Evolutionary conservation across 2,329 filamentous ascomycete genomes (phyloP).

Genomic region (Aschersonia sp.): DNA sequence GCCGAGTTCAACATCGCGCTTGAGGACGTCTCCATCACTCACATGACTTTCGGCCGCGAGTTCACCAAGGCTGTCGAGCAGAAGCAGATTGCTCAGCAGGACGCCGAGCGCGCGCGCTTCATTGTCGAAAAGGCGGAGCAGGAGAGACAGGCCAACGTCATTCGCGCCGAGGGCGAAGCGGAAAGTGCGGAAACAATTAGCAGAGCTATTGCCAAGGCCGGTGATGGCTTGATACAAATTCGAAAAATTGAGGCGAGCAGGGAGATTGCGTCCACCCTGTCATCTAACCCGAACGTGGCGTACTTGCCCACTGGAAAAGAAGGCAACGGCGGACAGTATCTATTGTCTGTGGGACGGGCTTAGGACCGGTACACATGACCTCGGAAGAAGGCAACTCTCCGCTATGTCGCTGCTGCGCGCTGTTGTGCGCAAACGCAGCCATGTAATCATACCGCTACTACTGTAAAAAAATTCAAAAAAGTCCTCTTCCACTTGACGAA

Average conservation of each 20-base stretch:
- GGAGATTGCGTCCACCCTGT: slow-evolving; percentile 85
- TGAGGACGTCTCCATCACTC: slow-evolving; percentile 96
- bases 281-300: slow-evolving; percentile 85
- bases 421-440: slow-evolving; percentile 10
- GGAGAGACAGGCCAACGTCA: slow-evolving; percentile 96
- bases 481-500: too few relatives aligned
- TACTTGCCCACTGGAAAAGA: slow-evolving; percentile 73
- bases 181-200: slow-evolving; percentile 92
- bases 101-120: slow-evolving; percentile 92
- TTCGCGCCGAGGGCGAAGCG: slow-evolving; percentile 93
- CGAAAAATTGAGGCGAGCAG: slow-evolving; percentile 92
- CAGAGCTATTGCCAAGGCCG: slow-evolving; percentile 83
- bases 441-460: slow-evolving; percentile 11
- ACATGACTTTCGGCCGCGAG: slow-evolving; percentile 99
- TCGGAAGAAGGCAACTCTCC: slow-evolving; percentile 1
- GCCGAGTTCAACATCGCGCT: slow-evolving; percentile 98
- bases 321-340: slow-evolving; percentile 34
- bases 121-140: slow-evolving; percentile 98
- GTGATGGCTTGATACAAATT: slow-evolving; percentile 90
- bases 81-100: slow-evolving; percentile 99
- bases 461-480: slow-evolving; percentile 1
- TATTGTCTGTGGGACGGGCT: slow-evolving; percentile 35
- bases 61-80: slow-evolving; percentile 98
- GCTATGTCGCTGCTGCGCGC: slow-evolving; percentile 7
- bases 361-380: slow-evolving; percentile 8